Evolutionary conservation across 768 basidiomycete genomes (phyloP), one percentile per base, ranked within the genome.

Genomic region (Boletus vinaceobasis): DNA sequence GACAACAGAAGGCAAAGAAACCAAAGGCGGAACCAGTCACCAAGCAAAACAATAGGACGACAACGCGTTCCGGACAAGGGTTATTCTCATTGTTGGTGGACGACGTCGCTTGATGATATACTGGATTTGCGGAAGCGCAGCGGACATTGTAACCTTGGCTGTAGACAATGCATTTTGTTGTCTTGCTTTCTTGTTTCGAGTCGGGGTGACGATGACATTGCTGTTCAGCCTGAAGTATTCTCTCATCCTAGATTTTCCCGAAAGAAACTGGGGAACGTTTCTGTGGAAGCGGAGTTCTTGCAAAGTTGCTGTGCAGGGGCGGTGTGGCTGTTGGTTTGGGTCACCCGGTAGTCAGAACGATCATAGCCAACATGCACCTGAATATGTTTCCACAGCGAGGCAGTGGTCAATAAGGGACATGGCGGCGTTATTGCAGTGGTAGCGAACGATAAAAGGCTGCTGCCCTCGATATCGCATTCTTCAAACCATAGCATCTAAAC

Each of bases 31-130:
- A 59, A 11, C 26, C 52, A n/a, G 38, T 48, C 15, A 27, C 51
- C 19, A 64, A 71, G 56, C 72, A 65, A 50, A 46, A 44, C 42
- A 70, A 57, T 44, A 65, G 60, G 32, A 63, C 23, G 21, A 42
- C 44, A 38, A 33, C 31, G 2, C 50, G 48, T 7, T 42, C 39
- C 21, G 57, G 51, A 65, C 61, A 53, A 17, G 56, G 55, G 53
- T 61, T 58, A 67, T 85, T 77, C 55, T 69, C 75, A 8, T 48
- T 84, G 60, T 62, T 85, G 27, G 74, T 61, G 4, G 71, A 76
- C 55, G 61, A 74, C 15, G 69, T 71, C 38, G 73, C 65, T 31
- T 79, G 58, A 70, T 79, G 58, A 70, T 48, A 38, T 32, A 43
- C 11, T 48, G 48, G 44, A 21, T 38, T 40, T 21, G 31, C 15